Percentiles rank a stretch among this genome's conserved stretches.
Evolutionary conservation across 495 filamentous ascomycete genomes (phyloP).

Genomic region (Aspergillus hancockii): DNA sequence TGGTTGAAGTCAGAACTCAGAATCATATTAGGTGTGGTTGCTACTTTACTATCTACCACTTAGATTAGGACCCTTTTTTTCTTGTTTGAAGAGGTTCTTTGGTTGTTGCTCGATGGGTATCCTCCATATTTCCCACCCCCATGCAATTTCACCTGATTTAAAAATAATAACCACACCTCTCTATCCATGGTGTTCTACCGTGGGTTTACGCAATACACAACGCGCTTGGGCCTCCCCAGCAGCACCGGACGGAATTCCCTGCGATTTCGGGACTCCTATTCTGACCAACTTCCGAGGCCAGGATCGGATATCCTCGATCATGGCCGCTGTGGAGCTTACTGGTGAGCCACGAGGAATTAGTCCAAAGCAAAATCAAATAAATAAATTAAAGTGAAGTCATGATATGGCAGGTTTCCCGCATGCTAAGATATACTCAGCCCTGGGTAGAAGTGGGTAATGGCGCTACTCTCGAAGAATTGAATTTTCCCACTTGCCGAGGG

Average conservation of each 20-base stretch:
- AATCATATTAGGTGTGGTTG: conserved; percentile 4
- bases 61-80: conserved; percentile 5
- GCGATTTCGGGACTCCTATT: conserved; percentile 14
- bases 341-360: not conserved
- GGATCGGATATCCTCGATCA: conserved; percentile 4
- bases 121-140: not conserved
- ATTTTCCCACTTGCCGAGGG: not conserved
- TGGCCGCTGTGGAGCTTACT: not conserved
- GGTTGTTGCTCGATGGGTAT: not conserved
- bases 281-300: not conserved
- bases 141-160: conserved; percentile 6
- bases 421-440: not conserved
- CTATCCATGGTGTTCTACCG: not conserved
- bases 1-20: conserved; percentile 3
- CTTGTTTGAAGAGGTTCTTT: conserved; percentile 1
- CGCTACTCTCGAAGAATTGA: not conserved
- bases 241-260: not conserved
- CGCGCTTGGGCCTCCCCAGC: conserved; percentile 14
- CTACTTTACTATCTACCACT: too few species aligned
- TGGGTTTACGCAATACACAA: conserved; percentile 16
- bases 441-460: not conserved
- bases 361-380: not conserved
- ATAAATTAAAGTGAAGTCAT: not conserved
- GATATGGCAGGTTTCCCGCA: conserved; percentile 1
- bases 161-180: conserved; percentile 7